These are phyloP conservation scores for Scedosporium minutisporum DNA, from an alignment of 2,329 filamentous ascomycete genomes.

Conservation along the genomic window DNA sequence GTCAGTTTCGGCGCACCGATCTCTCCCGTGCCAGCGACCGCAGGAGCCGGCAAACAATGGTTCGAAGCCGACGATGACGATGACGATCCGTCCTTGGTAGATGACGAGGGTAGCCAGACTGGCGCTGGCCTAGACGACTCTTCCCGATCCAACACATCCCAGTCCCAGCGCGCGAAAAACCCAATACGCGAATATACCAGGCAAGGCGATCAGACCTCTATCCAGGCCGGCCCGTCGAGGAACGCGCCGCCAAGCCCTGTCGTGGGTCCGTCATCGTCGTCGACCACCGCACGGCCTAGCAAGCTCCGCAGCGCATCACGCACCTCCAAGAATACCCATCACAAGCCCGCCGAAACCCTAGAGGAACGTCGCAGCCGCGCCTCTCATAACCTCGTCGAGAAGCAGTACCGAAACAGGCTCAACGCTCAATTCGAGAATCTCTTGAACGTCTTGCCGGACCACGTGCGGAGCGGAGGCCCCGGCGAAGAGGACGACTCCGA, in stretches of 20 bases:
- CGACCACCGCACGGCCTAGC: conserved; percentile 5
- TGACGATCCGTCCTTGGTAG: neutral
- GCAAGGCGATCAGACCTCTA: neutral
- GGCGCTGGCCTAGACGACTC: neutral
- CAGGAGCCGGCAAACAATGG: neutral
- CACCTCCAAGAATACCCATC: conserved; percentile 18
- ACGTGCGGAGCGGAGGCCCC: conserved; percentile 7
- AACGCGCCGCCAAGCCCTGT: neutral
- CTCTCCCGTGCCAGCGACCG: neutral
- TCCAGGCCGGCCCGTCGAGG: neutral
- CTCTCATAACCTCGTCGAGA: conserved; percentile 23
- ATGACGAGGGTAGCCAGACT: neutral
- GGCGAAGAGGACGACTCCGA: conserved; percentile 6
- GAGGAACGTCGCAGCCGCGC: conserved; percentile 20
- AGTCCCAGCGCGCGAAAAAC: neutral
- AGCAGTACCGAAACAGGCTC: conserved; percentile 22
- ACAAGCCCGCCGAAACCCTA: conserved; percentile 15
- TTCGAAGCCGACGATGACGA: neutral
- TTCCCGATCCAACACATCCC: neutral
- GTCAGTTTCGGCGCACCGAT: neutral
- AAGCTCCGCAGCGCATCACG: conserved; percentile 20
- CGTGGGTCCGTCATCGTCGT: conserved; percentile 8
- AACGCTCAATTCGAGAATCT: conserved; percentile 22
- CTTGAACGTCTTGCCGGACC: conserved; percentile 17
- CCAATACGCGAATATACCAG: neutral